Base-by-base conservation (phyloP, 2,329 filamentous ascomycete genomes). In the Monascus ruber region DNA sequence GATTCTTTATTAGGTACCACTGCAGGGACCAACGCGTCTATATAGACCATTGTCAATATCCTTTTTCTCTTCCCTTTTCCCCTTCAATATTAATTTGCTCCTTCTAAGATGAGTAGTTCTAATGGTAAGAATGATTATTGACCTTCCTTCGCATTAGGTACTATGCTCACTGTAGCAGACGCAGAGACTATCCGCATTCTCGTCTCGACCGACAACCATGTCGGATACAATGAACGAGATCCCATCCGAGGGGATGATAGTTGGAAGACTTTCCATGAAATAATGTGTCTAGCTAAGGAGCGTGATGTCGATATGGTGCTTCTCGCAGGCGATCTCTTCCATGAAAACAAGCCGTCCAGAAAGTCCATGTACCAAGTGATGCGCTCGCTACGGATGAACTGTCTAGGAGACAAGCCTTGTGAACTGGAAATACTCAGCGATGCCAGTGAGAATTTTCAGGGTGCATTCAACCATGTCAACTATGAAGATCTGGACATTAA, bases 401-500 rank as follows among this genome's bases (percentile, higher is more conserved):
- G 91, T 56, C 76, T 93, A 4, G 91, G 93, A 29, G 85, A 94
- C 66, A 95, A 93, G 56, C 91, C 91, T 0, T 96, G 89, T 58
- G 85, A 94, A 60, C 72, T 98, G 43, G 85, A 98, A 62, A 87
- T 96, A 63, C 72, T 98, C 34, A 94, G 87, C 56, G 91, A 98
- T 62, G 86, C 85, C 5, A 86, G 81, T 49, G 84, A 94, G 53
- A 85, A 89, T 46, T 95, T 98, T 52, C 82, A 86, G 45, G 84
- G 84, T 5, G 81, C 86, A 0, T 94, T 95, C 56, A 81, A 86
- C 36, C 84, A 95, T 59, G 89, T 94, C 63, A 98, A 98, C 63
- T 98, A 98, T 63, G 87, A 96, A 62, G 91, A 98, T 54, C 79
- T 85, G 24, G 86, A 98, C 52, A 95, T 98, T 62, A 98, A 98